Percentiles rank a stretch among this genome's conserved stretches.
These are phyloP conservation scores for Botrytis byssoidea DNA, from an alignment of 2,329 filamentous ascomycete species.

Conservation along the genomic window DNA sequence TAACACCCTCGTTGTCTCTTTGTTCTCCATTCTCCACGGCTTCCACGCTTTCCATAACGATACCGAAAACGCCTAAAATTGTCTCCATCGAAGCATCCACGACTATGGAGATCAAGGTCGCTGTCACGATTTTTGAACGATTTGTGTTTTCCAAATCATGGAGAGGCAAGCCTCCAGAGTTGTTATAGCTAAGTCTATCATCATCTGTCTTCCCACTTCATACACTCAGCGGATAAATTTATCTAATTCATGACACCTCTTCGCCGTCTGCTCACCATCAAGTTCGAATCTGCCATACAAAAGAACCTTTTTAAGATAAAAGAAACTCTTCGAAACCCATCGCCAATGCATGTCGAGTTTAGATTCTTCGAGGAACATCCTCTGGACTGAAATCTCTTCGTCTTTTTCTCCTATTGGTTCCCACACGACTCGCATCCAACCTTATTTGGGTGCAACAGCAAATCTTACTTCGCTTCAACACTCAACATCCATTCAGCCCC, in stretches of 20 bases:
- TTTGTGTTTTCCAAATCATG: too few species aligned
- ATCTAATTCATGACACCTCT: conserved; percentile 19
- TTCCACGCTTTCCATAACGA: too few species aligned
- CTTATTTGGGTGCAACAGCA: not conserved
- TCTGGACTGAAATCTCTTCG: not conserved
- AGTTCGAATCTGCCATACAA: not conserved
- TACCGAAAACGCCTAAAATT: not conserved
- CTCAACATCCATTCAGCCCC: accelerated
- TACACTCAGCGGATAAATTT: not conserved
- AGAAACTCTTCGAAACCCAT: conserved; percentile 33
- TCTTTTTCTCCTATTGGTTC: not conserved
- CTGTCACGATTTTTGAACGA: conserved; percentile 21
- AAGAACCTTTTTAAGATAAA: not conserved
- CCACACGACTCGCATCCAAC: conserved; percentile 15
- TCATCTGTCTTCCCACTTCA: too few species aligned
- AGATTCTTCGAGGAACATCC: conserved; percentile 14
- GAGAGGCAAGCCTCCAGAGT: too few species aligned
- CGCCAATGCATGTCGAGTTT: conserved; percentile 26
- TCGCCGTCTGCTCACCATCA: not conserved
- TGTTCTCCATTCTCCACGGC: accelerated
- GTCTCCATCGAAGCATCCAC: not conserved
- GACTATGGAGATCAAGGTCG: not conserved
- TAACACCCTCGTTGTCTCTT: not conserved
- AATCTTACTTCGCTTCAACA: not conserved
- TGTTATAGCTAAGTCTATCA: too few species aligned